phyloP scores from a whole-genome alignment of 2,329 filamentous ascomycete genomes.

The Pseudogymnoascus destructans region DNA sequence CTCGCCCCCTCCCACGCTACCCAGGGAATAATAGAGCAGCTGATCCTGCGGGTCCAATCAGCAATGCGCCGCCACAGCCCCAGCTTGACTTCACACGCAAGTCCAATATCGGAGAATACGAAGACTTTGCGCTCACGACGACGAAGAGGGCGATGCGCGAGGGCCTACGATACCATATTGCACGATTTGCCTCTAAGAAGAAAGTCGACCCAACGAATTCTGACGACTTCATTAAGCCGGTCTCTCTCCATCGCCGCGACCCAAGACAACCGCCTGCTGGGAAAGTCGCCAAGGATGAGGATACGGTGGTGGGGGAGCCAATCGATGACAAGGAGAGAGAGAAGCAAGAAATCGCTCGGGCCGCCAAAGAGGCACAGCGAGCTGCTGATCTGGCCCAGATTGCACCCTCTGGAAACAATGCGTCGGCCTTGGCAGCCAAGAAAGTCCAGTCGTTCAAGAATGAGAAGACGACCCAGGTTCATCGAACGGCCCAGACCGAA shows the following conservation, averaged over 20 bases:
- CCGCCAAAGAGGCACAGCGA: slow-evolving; percentile 72
- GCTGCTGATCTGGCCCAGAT: slow-evolving; percentile 87
- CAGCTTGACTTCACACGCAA: slow-evolving; percentile 47
- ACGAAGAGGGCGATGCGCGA: slow-evolving; percentile 71
- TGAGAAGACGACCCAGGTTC: slow-evolving; percentile 79
- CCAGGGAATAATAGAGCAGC: slow-evolving; percentile 9
- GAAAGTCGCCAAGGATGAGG: slow-evolving; percentile 48
- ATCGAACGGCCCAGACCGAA: slow-evolving; percentile 60
- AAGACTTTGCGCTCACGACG: slow-evolving; percentile 60
- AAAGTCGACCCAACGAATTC: slow-evolving; percentile 57
- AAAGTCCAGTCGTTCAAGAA: slow-evolving; percentile 52
- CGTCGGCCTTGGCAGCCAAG: slow-evolving; percentile 23
- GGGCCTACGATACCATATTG: slow-evolving; percentile 73
- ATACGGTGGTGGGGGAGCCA: slow-evolving; percentile 26
- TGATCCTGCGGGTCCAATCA: slow-evolving; percentile 14
- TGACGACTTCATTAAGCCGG: slow-evolving; percentile 72
- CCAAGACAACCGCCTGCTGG: slow-evolving; percentile 57
- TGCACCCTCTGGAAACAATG: slow-evolving; percentile 60
- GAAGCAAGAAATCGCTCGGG: slow-evolving; percentile 54
- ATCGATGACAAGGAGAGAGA: slow-evolving; percentile 48
- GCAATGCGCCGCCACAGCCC: slow-evolving; percentile 32
- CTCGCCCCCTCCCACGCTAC: slow-evolving; percentile 14
- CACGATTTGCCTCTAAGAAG: slow-evolving; percentile 54
- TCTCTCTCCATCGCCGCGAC: slow-evolving; percentile 80
- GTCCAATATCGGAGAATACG: slow-evolving; percentile 30